A percentile compares a stretch with the other conserved stretches of the same genome.
Conservation (phyloP, 192 early-diverging fungal genomes). For the Borealophlyctis nickersoniae region DNA sequence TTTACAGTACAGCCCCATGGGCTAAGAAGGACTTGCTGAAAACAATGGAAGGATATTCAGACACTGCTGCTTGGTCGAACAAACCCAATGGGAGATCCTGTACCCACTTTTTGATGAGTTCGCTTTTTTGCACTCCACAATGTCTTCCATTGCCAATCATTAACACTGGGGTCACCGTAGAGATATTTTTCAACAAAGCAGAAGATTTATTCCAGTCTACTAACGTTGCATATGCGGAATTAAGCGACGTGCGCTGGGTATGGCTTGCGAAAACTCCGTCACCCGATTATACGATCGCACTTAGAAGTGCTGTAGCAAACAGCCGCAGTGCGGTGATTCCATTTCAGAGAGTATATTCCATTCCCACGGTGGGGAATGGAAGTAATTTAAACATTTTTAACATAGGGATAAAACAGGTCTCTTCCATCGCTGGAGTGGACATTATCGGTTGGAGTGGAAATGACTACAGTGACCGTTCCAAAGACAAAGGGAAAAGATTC, state of each 20-base stretch:
- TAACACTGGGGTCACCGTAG: background rate
- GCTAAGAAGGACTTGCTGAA: background rate
- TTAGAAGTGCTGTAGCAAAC: background rate
- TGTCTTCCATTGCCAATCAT: background rate
- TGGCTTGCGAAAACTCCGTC: background rate
- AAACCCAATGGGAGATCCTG: no score
- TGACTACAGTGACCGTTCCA: background rate
- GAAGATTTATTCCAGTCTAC: background rate
- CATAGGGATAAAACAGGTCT: background rate
- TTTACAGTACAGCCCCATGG: background rate
- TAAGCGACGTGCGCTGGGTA: background rate
- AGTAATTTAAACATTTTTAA: background rate
- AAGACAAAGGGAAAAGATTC: background rate
- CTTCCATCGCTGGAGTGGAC: background rate
- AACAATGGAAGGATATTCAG: background rate
- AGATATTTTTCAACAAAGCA: background rate
- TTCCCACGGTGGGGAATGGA: background rate
- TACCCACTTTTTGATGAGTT: background rate
- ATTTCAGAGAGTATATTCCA: background rate
- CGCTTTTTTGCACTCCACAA: background rate
- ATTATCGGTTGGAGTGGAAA: background rate
- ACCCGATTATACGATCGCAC: background rate
- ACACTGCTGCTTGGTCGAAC: background rate
- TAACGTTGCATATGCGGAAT: background rate
- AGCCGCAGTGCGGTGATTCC: background rate